Percentiles rank a stretch among this genome's conserved stretches.
Conservation (phyloP, 202 grass and related monocot species). For the Cymbopogon flexuosus region DNA sequence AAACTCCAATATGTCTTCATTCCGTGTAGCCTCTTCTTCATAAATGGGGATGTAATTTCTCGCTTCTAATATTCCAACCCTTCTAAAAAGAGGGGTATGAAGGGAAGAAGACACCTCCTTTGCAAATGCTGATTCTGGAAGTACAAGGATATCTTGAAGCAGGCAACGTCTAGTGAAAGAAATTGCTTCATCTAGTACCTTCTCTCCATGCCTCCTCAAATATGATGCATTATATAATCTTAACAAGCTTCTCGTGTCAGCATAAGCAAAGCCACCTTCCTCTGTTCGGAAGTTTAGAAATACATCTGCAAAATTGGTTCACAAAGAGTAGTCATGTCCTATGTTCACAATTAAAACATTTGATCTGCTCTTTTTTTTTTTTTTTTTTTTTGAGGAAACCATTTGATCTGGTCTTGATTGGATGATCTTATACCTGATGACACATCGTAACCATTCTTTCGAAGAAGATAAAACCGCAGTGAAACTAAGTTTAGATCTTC, state of each 20-base stretch:
- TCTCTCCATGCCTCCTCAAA: slow-evolving; percentile 32
- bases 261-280: slow-evolving; percentile 24
- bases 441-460: slow-evolving; percentile 23
- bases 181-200: slow-evolving; percentile 41
- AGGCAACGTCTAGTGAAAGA: slow-evolving; percentile 12
- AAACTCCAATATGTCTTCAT: slow-evolving; percentile 39
- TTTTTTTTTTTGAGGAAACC: too few species aligned
- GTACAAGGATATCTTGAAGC: neutral
- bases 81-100: neutral
- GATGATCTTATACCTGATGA: slow-evolving; percentile 25
- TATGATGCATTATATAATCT: slow-evolving; percentile 56
- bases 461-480: slow-evolving; percentile 41
- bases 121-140: slow-evolving; percentile 7
- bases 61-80: slow-evolving; percentile 20
- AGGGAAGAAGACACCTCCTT: neutral
- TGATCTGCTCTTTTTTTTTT: too few species aligned
- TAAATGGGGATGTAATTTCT: slow-evolving; percentile 43
- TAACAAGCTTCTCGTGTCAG: slow-evolving; percentile 41
- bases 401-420: neutral
- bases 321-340: neutral
- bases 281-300: slow-evolving; percentile 48
- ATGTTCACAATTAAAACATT: neutral
- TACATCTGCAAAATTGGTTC: slow-evolving; percentile 9
- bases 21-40: neutral
- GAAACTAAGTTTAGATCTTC: neutral